Conservation (phyloP, 345 rosid genomes). For the Lepidium aucheri region DNA sequence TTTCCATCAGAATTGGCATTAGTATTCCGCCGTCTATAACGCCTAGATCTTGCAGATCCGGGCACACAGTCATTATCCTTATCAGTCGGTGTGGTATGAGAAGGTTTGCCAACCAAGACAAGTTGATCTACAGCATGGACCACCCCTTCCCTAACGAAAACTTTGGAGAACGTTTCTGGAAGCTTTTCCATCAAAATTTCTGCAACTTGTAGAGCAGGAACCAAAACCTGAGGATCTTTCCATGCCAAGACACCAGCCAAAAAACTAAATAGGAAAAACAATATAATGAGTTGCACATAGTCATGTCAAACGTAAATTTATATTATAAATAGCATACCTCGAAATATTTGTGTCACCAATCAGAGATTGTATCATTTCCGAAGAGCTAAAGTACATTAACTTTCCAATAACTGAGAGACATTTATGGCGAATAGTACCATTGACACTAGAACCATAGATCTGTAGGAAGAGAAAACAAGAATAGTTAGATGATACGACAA, state of each 20-base stretch:
- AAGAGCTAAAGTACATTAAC: conserved; percentile 83
- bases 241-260: conserved; percentile 98
- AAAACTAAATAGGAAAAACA: conserved; percentile 44
- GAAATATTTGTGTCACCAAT: conserved; percentile 83
- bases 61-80: conserved; percentile 68
- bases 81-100: conserved; percentile 49
- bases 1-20: conserved; percentile 61
- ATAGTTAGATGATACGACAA: conserved; percentile 5
- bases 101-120: conserved; percentile 56
- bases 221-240: conserved; percentile 97
- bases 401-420: conserved; percentile 95
- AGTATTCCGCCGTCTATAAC: conserved; percentile 76
- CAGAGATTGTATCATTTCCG: conserved; percentile 88
- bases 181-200: conserved; percentile 99
- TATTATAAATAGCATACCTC: conserved; percentile 42
- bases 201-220: conserved; percentile 95
- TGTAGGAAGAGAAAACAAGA: conserved; percentile 32
- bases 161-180: conserved; percentile 89
- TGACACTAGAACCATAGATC: conserved; percentile 98
- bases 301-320: not conserved
- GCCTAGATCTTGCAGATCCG: conserved; percentile 82
- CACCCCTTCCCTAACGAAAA: conserved; percentile 95
- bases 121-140: conserved; percentile 99
- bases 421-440: conserved; percentile 86
- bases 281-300: not conserved